These are phyloP conservation scores for Eremothecium sinecaudum DNA, from an alignment of 1,139 yeast genomes.

Conservation along the genomic window DNA sequence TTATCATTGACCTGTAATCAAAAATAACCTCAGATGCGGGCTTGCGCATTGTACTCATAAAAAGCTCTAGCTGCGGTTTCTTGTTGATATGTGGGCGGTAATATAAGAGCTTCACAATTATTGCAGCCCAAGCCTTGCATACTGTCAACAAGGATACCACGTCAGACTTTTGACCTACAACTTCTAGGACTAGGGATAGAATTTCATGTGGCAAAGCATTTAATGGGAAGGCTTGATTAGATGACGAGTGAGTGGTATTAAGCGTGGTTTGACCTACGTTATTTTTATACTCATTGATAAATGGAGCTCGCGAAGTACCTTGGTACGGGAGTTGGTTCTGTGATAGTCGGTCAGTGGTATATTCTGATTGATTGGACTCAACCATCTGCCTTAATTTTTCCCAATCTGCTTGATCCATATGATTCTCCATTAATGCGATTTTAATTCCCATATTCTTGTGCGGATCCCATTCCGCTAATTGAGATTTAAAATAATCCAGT, in stretches of 20 bases:
- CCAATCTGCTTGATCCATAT: conserved; percentile 5
- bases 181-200: conserved; percentile 57
- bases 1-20: conserved; percentile 67
- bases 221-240: conserved; percentile 36
- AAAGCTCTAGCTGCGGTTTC: conserved; percentile 39
- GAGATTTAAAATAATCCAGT: conserved; percentile 16
- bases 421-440: conserved; percentile 9
- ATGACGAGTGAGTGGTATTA: not conserved
- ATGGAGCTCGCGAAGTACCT: conserved; percentile 1
- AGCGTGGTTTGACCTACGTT: not conserved
- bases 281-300: conserved; percentile 2
- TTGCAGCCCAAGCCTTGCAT: conserved; percentile 72
- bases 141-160: conserved; percentile 62
- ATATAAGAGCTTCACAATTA: conserved; percentile 78
- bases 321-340: conserved; percentile 1
- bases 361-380: conserved; percentile 2
- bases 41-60: conserved; percentile 46
- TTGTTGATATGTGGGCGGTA: conserved; percentile 74
- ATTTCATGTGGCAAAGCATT: conserved; percentile 73
- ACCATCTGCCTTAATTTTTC: conserved; percentile 5
- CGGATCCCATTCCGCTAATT: conserved; percentile 16
- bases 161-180: conserved; percentile 54
- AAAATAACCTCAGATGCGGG: conserved; percentile 46
- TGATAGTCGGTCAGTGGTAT: conserved; percentile 3
- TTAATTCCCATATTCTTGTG: conserved; percentile 14